phyloP scores from a whole-genome alignment of 306 rosid genomes.

The Cicer yamashitae region DNA sequence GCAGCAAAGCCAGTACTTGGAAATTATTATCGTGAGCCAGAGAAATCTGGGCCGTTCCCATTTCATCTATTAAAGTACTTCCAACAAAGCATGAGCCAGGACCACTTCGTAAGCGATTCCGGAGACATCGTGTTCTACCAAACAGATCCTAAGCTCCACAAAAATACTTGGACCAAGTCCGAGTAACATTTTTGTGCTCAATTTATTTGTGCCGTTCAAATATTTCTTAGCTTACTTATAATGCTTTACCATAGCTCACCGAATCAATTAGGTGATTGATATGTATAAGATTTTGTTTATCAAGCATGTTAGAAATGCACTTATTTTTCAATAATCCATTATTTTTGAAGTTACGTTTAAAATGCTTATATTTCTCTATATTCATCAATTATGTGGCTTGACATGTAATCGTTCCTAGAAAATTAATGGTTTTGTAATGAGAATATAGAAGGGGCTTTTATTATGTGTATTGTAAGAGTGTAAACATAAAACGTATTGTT shows the following conservation, averaged over 20 bases:
- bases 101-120: slow-evolving; percentile 79
- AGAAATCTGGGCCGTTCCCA: slow-evolving; percentile 82
- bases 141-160: slow-evolving; percentile 57
- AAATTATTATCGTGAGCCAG: slow-evolving; percentile 86
- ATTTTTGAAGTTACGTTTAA: background rate
- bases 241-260: slow-evolving; percentile 6
- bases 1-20: slow-evolving; percentile 82
- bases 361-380: no score
- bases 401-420: no score
- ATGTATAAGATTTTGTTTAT: slow-evolving; percentile 10
- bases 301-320: background rate
- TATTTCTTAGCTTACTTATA: background rate
- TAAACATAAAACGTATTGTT: no score
- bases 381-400: no score
- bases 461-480: no score
- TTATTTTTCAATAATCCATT: slow-evolving; percentile 4
- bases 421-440: no score
- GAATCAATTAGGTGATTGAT: background rate
- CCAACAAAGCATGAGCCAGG: slow-evolving; percentile 64
- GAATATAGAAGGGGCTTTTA: no score
- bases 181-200: slow-evolving; percentile 43
- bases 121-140: slow-evolving; percentile 83
- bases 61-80: slow-evolving; percentile 69
- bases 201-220: background rate
- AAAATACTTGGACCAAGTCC: slow-evolving; percentile 50